Evolutionary conservation across 2,329 filamentous ascomycete genomes (phyloP).

Genomic region (Venturiaceae sp.): DNA sequence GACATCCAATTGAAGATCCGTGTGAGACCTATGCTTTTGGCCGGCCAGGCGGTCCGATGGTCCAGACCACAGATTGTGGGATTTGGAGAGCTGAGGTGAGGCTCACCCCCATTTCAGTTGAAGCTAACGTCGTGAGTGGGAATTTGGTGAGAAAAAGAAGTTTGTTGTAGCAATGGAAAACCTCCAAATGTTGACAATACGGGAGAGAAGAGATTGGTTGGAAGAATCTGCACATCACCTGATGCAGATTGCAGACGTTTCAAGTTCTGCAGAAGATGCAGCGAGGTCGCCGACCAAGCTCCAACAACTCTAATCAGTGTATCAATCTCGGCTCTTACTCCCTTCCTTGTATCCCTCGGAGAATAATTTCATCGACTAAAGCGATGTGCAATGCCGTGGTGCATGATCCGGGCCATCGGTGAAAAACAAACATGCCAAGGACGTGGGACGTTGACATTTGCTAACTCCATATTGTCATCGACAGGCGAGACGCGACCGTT

Average conservation of each 20-base stretch:
- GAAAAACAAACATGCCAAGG: background rate
- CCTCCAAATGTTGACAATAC: no score
- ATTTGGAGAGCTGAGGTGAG: background rate
- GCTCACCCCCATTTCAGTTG: no score
- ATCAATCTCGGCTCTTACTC: background rate
- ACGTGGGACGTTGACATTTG: background rate
- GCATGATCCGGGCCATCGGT: background rate
- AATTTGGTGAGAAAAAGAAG: background rate
- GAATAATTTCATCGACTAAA: background rate
- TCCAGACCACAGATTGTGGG: background rate
- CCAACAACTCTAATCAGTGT: background rate
- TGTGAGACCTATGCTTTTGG: background rate
- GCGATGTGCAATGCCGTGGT: background rate
- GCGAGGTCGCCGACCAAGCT: background rate
- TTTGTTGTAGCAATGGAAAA: background rate
- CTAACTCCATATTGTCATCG: background rate
- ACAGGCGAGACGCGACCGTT: background rate
- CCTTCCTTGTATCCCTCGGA: background rate
- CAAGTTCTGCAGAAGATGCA: background rate
- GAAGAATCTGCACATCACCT: background rate
- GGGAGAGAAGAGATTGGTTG: background rate
- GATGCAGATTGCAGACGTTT: background rate
- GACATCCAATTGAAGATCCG: background rate
- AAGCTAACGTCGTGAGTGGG: background rate
- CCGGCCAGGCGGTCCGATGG: background rate